Evolutionary conservation across 257 asterid genomes (phyloP).

Genomic region (Rhazya stricta): DNA sequence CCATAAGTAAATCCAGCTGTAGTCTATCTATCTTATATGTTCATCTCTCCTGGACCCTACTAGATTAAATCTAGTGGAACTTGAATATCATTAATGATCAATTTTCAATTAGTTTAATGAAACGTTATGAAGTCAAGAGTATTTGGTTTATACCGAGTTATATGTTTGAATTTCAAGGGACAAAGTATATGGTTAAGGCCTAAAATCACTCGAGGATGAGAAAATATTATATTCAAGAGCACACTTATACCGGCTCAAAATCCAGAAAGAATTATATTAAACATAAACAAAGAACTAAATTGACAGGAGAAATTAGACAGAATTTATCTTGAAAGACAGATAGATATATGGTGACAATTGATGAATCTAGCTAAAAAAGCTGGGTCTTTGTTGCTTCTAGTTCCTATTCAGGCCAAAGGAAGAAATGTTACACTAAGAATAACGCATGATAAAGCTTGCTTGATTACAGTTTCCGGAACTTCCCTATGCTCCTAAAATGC

Average conservation of each 20-base stretch:
- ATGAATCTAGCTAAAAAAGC: background rate
- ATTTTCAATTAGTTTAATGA: background rate
- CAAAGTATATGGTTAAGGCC: background rate
- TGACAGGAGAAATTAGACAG: too few species aligned
- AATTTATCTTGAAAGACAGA: too few species aligned
- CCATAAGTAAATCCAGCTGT: background rate
- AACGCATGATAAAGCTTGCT: background rate
- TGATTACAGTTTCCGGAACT: constrained; percentile 1
- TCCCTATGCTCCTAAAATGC: constrained; percentile 6
- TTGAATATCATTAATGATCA: background rate
- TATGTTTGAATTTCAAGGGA: background rate
- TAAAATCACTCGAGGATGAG: background rate
- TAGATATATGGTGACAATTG: background rate
- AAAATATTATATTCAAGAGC: background rate
- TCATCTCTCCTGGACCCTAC: background rate
- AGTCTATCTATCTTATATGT: background rate
- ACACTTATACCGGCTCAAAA: background rate
- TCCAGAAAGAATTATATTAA: background rate
- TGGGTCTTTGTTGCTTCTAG: background rate
- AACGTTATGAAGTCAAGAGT: background rate
- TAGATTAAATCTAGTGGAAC: background rate
- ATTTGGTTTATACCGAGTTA: background rate
- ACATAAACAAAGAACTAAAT: background rate
- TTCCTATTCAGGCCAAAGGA: background rate
- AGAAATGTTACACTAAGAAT: background rate